These are phyloP conservation scores for Lonicera japonica DNA, from an alignment of 129 eudicot genomes.

Conservation along the genomic window DNA sequence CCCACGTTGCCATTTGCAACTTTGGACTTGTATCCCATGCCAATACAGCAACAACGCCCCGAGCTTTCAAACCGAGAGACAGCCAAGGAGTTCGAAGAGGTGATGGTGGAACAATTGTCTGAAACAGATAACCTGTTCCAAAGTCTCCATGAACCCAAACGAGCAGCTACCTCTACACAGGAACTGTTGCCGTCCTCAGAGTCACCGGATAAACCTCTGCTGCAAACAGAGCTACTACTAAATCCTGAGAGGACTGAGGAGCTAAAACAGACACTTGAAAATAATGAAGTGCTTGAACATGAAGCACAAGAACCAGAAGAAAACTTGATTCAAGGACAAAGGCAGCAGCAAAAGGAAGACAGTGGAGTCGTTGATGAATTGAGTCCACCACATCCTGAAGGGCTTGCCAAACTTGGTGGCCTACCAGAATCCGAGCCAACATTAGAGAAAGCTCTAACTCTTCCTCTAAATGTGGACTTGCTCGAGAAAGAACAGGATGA, in stretches of 20 bases:
- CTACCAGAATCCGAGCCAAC: too few relatives aligned
- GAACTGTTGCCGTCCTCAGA: constrained; percentile 1
- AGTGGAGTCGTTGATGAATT: too few relatives aligned
- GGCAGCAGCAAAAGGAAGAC: too few relatives aligned
- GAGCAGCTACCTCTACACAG: not conserved
- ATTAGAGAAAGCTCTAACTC: too few relatives aligned
- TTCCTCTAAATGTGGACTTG: too few relatives aligned
- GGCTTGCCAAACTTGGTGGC: too few relatives aligned
- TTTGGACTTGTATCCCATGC: too few relatives aligned
- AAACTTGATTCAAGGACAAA: too few relatives aligned
- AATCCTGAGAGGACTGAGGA: not conserved
- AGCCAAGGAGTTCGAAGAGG: not conserved
- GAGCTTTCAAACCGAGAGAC: constrained; percentile 4
- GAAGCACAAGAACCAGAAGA: too few relatives aligned
- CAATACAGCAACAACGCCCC: not conserved
- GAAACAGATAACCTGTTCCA: not conserved
- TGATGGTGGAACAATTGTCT: not conserved
- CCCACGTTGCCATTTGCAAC: not conserved
- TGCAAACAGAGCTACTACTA: not conserved
- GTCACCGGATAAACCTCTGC: not conserved
- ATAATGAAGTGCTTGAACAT: too few relatives aligned
- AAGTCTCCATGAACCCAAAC: not conserved
- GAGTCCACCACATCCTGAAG: too few relatives aligned
- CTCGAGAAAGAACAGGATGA: too few relatives aligned
- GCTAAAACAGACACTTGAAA: not conserved